A percentile compares a stretch with the other conserved stretches of the same genome.
phyloP scores from a whole-genome alignment of 2,329 filamentous ascomycete genomes.

The Ophiocordyceps camponoti-floridani region DNA sequence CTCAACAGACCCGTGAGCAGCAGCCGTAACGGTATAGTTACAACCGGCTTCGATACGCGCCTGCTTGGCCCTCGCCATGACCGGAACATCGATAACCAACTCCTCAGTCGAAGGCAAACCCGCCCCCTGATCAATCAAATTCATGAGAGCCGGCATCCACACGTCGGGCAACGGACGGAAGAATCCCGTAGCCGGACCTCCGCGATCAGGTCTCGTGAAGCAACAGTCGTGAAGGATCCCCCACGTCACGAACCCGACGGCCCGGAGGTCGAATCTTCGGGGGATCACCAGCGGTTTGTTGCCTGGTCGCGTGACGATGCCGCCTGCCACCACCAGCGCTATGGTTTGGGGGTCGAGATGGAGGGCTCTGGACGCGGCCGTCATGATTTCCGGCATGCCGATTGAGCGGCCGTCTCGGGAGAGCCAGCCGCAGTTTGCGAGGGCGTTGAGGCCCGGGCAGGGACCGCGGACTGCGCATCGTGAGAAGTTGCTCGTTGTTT shows the following conservation, averaged over 20 bases:
- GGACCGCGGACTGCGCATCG: neutral
- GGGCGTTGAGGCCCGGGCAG: neutral
- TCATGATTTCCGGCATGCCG: neutral
- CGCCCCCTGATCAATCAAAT: neutral
- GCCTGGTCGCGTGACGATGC: neutral
- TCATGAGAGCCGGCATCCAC: neutral
- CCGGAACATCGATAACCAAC: neutral
- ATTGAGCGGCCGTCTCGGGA: neutral
- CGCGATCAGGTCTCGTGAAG: neutral
- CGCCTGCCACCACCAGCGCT: neutral
- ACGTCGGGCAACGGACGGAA: neutral
- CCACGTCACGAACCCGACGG: neutral
- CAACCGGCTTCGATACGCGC: neutral
- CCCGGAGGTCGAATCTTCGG: neutral
- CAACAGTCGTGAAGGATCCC: neutral
- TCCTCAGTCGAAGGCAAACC: too few relatives aligned
- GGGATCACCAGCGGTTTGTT: neutral
- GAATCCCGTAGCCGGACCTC: neutral
- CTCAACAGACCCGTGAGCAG: neutral
- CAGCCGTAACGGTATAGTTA: neutral
- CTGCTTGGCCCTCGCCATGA: neutral
- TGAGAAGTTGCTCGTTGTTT: too few relatives aligned
- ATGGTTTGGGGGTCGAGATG: neutral
- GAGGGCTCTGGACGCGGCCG: neutral
- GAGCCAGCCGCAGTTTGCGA: neutral